phyloP scores from a whole-genome alignment of 257 asterid genomes.

The Plectranthus barbatus region DNA sequence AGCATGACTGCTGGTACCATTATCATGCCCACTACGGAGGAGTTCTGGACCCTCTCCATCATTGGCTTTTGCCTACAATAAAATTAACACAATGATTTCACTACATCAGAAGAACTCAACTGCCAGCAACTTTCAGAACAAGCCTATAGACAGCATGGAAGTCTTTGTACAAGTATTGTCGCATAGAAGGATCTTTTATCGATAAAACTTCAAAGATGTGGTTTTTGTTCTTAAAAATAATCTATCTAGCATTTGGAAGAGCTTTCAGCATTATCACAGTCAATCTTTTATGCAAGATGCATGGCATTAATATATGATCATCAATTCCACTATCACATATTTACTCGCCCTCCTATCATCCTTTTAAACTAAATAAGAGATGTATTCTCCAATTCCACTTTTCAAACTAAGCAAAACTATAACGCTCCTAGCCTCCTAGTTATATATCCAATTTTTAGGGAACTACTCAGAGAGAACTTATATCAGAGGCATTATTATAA shows the following conservation, averaged over 20 bases:
- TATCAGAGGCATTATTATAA: background rate
- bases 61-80: constrained; percentile 76
- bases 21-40: constrained; percentile 60
- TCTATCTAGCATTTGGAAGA: too few species aligned
- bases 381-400: too few species aligned
- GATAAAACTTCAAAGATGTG: background rate
- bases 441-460: too few species aligned
- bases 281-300: background rate
- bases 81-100: background rate
- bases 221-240: too few species aligned
- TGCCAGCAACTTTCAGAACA: constrained; percentile 1
- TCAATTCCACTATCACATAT: too few species aligned
- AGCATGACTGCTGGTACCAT: constrained; percentile 75
- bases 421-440: too few species aligned
- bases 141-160: background rate
- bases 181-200: background rate
- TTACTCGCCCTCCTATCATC: too few species aligned
- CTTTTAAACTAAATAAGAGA: too few species aligned
- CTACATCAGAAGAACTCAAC: constrained; percentile 8
- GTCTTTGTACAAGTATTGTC: background rate
- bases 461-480: too few species aligned
- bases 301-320: too few species aligned
- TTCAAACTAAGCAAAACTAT: too few species aligned
- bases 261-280: too few species aligned
- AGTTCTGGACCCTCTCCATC: constrained; percentile 98